phyloP scores from a whole-genome alignment of 2,329 filamentous ascomycete species.

The Stachybotrys chartarum region DNA sequence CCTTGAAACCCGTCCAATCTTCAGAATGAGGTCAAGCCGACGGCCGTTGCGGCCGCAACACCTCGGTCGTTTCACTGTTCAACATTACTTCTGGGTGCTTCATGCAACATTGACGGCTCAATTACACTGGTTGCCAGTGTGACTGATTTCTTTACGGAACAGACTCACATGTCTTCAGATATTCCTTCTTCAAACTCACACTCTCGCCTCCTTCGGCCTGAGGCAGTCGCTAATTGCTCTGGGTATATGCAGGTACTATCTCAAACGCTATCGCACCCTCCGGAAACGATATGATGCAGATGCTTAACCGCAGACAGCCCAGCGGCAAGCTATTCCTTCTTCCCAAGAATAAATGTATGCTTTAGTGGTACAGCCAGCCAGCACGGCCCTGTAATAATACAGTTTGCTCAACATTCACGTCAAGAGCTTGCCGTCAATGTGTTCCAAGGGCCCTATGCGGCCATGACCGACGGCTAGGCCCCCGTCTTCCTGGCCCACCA shows the following conservation, averaged over 20 bases:
- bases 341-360: background rate
- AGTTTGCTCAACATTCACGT: background rate
- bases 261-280: constrained; percentile 83
- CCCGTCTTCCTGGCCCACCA: constrained; percentile 75
- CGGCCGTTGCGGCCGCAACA: too few species aligned
- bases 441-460: too few species aligned
- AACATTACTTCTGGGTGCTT: too few species aligned
- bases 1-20: too few species aligned
- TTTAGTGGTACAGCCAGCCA: background rate
- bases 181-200: background rate
- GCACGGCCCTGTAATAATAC: too few species aligned
- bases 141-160: too few species aligned
- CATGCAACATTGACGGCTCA: too few species aligned
- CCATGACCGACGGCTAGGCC: background rate
- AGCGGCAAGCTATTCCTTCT: background rate
- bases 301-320: constrained; percentile 14
- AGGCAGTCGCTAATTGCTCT: constrained; percentile 1
- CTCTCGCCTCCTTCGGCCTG: background rate
- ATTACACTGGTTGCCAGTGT: too few species aligned
- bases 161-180: background rate
- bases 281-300: constrained; percentile 66
- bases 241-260: constrained; percentile 64
- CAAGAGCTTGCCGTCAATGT: background rate
- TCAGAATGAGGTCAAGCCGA: too few species aligned
- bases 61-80: too few species aligned